These are phyloP conservation scores for Lodderomyces theae DNA, from an alignment of 1,139 yeast genomes.

Conservation along the genomic window DNA sequence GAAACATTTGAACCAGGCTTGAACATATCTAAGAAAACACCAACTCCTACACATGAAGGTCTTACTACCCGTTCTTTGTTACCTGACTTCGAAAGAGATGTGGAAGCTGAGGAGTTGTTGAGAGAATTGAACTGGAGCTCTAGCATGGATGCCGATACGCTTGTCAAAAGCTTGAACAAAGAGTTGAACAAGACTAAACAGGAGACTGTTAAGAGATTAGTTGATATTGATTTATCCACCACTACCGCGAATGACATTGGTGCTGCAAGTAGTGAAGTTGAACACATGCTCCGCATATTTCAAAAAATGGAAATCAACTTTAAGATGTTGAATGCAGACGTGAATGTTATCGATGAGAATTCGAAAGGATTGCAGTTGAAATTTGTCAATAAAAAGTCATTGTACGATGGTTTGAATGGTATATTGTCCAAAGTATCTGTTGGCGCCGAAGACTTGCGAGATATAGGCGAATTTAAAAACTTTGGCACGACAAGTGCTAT, in stretches of 20 bases:
- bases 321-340: constrained; percentile 55
- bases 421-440: constrained; percentile 68
- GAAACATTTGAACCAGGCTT: constrained; percentile 19
- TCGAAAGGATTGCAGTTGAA: constrained; percentile 83
- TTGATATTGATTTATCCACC: constrained; percentile 40
- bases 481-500: constrained; percentile 47
- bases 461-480: constrained; percentile 48
- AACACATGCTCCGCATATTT: constrained; percentile 53
- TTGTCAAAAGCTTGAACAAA: constrained; percentile 55
- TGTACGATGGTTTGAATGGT: constrained; percentile 68
- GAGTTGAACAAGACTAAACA: constrained; percentile 44
- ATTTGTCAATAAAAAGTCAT: constrained; percentile 72
- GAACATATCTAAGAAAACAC: constrained; percentile 19
- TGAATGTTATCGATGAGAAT: constrained; percentile 68
- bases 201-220: constrained; percentile 37
- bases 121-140: constrained; percentile 76
- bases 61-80: background rate
- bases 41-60: constrained; percentile 4
- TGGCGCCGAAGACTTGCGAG: constrained; percentile 51
- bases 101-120: constrained; percentile 62
- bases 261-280: constrained; percentile 60
- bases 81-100: constrained; percentile 32
- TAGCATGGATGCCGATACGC: constrained; percentile 55
- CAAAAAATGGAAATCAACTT: constrained; percentile 44
- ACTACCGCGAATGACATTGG: constrained; percentile 35